phyloP scores from a whole-genome alignment of 2,329 filamentous ascomycete genomes.

The Phialocephala sp. region DNA sequence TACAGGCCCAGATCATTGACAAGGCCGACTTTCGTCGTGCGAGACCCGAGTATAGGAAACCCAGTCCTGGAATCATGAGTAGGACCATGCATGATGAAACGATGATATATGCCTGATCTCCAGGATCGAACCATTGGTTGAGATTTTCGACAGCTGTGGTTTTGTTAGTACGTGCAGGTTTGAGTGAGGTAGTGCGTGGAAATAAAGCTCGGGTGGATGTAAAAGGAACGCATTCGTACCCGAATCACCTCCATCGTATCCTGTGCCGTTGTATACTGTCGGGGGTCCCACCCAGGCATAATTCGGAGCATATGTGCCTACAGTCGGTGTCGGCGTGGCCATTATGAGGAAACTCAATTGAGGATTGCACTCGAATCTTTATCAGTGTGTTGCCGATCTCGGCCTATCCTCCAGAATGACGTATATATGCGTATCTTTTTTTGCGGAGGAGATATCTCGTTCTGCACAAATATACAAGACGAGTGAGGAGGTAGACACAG shows the following conservation, averaged over 20 bases:
- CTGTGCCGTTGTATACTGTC: slow-evolving; percentile 66
- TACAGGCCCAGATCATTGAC: slow-evolving; percentile 95
- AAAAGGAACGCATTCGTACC: slow-evolving; percentile 36
- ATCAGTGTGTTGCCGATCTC: slow-evolving; percentile 30
- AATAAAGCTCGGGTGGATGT: not conserved
- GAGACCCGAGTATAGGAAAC: slow-evolving; percentile 95
- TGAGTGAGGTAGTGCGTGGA: slow-evolving; percentile 9
- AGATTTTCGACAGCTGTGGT: slow-evolving; percentile 77
- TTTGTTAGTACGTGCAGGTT: slow-evolving; percentile 21
- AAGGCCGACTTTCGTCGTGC: slow-evolving; percentile 97
- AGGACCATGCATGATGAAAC: slow-evolving; percentile 90
- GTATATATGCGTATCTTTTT: slow-evolving; percentile 10
- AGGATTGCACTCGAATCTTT: slow-evolving; percentile 5
- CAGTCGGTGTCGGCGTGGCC: slow-evolving; percentile 13
- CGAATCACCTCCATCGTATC: slow-evolving; percentile 43
- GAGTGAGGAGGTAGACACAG: not conserved
- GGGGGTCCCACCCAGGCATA: slow-evolving; percentile 65
- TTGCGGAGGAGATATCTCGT: not conserved
- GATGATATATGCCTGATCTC: slow-evolving; percentile 94
- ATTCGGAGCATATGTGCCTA: slow-evolving; percentile 34
- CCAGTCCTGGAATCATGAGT: slow-evolving; percentile 95
- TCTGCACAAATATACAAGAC: not conserved
- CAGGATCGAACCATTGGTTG: slow-evolving; percentile 93
- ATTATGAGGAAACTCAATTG: slow-evolving; percentile 25
- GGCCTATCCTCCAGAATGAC: slow-evolving; percentile 23